Evolutionary conservation across 805 yeast species (phyloP).

Genomic region (Komagataella phaffii): DNA sequence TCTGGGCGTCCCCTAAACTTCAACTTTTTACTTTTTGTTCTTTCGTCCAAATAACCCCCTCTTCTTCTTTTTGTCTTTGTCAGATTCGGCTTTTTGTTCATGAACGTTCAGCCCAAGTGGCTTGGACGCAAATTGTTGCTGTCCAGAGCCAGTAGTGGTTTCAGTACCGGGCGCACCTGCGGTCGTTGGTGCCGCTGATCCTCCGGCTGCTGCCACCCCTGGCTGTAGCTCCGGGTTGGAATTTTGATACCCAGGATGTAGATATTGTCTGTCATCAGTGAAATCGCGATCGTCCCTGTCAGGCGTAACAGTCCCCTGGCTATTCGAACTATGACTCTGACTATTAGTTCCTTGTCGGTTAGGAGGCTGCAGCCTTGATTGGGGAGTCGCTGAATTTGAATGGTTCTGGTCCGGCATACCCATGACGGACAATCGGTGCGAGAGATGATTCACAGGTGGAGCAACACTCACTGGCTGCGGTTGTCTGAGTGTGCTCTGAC

Average conservation of each 20-base stretch:
- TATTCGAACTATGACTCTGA: slow-evolving; percentile 8
- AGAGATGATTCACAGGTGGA: not conserved
- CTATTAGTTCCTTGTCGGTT: slow-evolving; percentile 8
- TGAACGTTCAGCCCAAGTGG: slow-evolving; percentile 52
- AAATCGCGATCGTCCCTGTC: not conserved
- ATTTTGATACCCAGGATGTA: not conserved
- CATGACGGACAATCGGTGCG: not conserved
- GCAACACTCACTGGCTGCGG: not conserved
- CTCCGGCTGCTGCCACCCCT: slow-evolving; percentile 9
- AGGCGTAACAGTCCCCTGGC: slow-evolving; percentile 2
- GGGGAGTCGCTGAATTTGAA: not conserved
- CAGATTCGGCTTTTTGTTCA: slow-evolving; percentile 16
- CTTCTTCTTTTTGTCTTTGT: slow-evolving; percentile 51
- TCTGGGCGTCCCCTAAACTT: not conserved
- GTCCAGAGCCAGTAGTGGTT: not conserved
- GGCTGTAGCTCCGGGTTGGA: not conserved
- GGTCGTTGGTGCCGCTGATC: not conserved
- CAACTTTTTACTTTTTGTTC: slow-evolving; percentile 9
- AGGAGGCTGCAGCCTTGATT: not conserved
- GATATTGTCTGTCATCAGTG: not conserved
- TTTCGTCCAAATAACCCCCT: slow-evolving; percentile 68
- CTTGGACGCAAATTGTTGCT: slow-evolving; percentile 27
- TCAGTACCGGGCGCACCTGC: not conserved
- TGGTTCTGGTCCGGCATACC: not conserved
- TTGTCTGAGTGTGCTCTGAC: not conserved